A percentile compares a stretch with the other conserved stretches of the same genome.
phyloP scores from a whole-genome alignment of 2,329 filamentous ascomycete genomes.

The Colletotrichum navitas region DNA sequence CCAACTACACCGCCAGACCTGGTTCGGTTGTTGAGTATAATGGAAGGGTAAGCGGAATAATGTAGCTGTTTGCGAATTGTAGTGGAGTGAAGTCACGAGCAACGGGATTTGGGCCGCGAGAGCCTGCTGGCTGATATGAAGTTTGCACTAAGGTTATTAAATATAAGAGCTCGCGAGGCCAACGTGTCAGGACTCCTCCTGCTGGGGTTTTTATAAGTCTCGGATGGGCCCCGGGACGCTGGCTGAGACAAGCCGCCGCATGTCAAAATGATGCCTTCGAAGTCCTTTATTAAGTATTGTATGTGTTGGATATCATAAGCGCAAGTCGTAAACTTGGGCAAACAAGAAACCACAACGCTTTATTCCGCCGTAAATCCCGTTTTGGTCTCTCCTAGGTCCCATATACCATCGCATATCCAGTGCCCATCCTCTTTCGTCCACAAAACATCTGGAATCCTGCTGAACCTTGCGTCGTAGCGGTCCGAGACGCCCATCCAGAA shows the following conservation, averaged over 20 bases:
- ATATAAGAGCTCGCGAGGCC: background rate
- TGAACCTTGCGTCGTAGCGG: slow-evolving; percentile 43
- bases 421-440: slow-evolving; percentile 42
- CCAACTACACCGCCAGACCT: slow-evolving; percentile 54
- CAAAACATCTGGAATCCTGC: slow-evolving; percentile 45
- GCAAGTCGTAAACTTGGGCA: background rate
- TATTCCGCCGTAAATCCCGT: slow-evolving; percentile 29
- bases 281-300: background rate
- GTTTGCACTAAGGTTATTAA: background rate
- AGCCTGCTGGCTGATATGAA: slow-evolving; percentile 1
- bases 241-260: background rate
- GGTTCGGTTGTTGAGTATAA: background rate
- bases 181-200: background rate
- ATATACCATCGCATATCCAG: slow-evolving; percentile 48
- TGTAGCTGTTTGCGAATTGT: too few species aligned
- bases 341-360: background rate
- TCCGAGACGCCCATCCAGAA: slow-evolving; percentile 42
- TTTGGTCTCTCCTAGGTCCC: slow-evolving; percentile 45
- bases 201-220: background rate
- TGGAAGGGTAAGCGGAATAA: too few species aligned
- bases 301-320: slow-evolving; percentile 3
- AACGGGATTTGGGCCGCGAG: background rate
- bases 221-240: background rate
- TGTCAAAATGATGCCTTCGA: background rate
- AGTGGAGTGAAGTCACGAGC: background rate